These are phyloP conservation scores for Prunus yedoensis DNA, from an alignment of 331 rosid genomes.

Conservation along the genomic window DNA sequence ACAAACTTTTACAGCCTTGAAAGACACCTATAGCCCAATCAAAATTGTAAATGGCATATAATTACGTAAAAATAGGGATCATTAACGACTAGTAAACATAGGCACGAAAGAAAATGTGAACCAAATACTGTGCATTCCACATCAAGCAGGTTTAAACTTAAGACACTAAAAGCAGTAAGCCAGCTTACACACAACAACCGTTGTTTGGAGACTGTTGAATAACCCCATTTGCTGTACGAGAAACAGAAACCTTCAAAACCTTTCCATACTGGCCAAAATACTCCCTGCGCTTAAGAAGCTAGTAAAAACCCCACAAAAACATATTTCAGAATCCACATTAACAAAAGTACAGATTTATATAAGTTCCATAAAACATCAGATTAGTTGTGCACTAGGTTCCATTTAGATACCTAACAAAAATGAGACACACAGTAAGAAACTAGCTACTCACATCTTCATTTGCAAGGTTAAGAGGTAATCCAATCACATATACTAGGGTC, in stretches of 20 bases:
- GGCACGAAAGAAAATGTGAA: not conserved
- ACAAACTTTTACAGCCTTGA: not conserved
- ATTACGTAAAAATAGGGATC: not conserved
- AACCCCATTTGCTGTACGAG: slow-evolving; percentile 86
- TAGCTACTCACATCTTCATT: slow-evolving; percentile 72
- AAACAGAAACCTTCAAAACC: slow-evolving; percentile 92
- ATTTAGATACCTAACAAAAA: not conserved
- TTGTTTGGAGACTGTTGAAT: slow-evolving; percentile 92
- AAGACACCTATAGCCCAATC: not conserved
- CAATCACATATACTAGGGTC: slow-evolving; percentile 88
- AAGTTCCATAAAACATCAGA: not conserved
- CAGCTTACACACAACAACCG: slow-evolving; percentile 93
- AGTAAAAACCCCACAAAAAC: slow-evolving; percentile 7
- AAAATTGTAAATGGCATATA: not conserved
- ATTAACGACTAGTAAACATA: not conserved
- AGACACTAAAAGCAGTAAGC: slow-evolving; percentile 2
- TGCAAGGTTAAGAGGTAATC: slow-evolving; percentile 86
- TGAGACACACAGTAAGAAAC: slow-evolving; percentile 1
- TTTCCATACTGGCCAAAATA: slow-evolving; percentile 97
- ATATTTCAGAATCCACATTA: not conserved
- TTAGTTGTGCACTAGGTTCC: not conserved
- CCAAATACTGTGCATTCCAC: not conserved
- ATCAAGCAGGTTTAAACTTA: slow-evolving; percentile 13
- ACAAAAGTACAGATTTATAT: not conserved
- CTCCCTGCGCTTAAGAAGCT: slow-evolving; percentile 87